Base-by-base conservation (phyloP, 345 rosid genomes). In the Fremontodendron californicum region DNA sequence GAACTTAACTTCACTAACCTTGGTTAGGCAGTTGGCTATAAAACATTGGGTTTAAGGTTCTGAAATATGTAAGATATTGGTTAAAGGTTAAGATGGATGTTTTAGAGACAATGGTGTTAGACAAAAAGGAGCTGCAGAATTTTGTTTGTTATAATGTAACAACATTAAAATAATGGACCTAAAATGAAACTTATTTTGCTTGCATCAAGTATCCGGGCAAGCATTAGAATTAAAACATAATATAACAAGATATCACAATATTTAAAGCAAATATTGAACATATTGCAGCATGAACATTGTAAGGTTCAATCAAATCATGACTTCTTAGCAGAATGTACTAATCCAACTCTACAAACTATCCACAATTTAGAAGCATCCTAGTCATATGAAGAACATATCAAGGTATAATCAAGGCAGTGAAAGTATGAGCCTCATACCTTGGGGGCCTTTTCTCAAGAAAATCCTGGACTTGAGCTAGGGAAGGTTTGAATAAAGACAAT, bases 401-500 rank as follows among this genome's bases (percentile, higher is more conserved):
- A 61, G 19, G 5, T 31, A 61, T n/a, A 43, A 46, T 31, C 42
- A 6, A 19, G 33, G 19, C n/a, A 43, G 42, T 33, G 19, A 10
- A 13, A 63, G 21, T 27, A 46, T 2, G 16, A 29, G 19, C 43
- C 7, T 46, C 71, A 33, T 82, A 93, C 99, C 93, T 91, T 0
- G 97, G 97, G 43, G 99, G 97, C 75, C 84, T 85, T 84, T 87
- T 88, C 78, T 86, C 82, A 6, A 93, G 93, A 87, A 84, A 96
- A 39, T 93, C 92, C 37, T 92, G 89, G 77, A 96, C 90, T 85
- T 90, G 89, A 3, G 88, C 82, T 61, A 88, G 81, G 76, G 97
- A 92, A 80, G 99, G 98, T 74, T 88, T 90, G 91, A 92, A 93
- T 65, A 93, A 82, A 73, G 96, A 84, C 58, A 96, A 85, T 83